Evolutionary conservation across 805 yeast species (phyloP).

Genomic region (Zygotorulaspora chibaensis): DNA sequence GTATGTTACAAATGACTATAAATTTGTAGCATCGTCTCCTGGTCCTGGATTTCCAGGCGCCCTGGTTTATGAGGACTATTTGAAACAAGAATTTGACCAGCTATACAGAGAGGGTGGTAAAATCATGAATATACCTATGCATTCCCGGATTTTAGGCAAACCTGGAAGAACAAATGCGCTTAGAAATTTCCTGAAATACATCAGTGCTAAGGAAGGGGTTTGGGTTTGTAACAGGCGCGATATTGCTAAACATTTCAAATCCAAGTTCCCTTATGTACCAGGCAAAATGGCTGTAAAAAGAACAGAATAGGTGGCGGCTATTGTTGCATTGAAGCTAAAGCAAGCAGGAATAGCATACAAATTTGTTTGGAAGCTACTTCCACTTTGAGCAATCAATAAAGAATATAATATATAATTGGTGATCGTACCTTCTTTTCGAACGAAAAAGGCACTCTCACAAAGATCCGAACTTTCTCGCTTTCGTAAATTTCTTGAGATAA

Average conservation of each 20-base stretch:
- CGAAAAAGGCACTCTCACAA: too few species aligned
- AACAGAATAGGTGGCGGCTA: background rate
- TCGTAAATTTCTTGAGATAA: too few species aligned
- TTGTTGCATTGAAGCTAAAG: too few species aligned
- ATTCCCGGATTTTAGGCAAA: background rate
- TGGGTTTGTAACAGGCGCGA: background rate
- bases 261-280: background rate
- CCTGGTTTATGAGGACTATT: background rate
- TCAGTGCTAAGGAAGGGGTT: background rate
- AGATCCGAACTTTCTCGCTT: too few species aligned
- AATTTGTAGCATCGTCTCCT: slow-evolving; percentile 1
- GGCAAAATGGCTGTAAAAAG: background rate
- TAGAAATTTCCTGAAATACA: background rate
- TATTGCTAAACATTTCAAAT: background rate
- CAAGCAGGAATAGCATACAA: too few species aligned
- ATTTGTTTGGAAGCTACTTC: background rate
- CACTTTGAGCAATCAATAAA: too few species aligned
- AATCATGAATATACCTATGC: background rate
- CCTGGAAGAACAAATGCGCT: background rate
- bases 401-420: too few species aligned
- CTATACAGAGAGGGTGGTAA: background rate
- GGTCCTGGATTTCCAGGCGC: slow-evolving; percentile 1
- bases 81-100: background rate
- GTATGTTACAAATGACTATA: slow-evolving; percentile 1
- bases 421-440: too few species aligned